These are phyloP conservation scores for Immersiporthe knoxdaviesiana DNA, from an alignment of 2,329 filamentous ascomycete species.

Conservation along the genomic window DNA sequence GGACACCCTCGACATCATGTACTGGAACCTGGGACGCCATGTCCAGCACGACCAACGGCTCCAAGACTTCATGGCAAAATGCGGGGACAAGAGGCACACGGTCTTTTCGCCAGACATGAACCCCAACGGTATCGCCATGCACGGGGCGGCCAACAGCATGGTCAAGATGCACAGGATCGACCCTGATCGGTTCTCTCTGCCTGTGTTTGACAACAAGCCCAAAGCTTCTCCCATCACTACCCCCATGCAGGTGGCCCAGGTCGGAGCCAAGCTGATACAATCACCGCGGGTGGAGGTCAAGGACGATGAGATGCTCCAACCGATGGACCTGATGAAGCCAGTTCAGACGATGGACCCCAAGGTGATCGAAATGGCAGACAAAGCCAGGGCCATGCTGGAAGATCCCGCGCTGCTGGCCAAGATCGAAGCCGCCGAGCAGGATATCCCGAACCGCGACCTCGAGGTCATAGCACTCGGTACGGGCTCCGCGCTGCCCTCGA, in stretches of 20 bases:
- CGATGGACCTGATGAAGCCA: slow-evolving; percentile 52
- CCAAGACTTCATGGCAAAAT: slow-evolving; percentile 68
- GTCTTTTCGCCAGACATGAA: slow-evolving; percentile 75
- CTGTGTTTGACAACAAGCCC: slow-evolving; percentile 62
- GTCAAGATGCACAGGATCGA: slow-evolving; percentile 75
- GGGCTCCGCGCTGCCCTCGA: slow-evolving; percentile 86
- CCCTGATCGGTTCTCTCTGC: slow-evolving; percentile 71
- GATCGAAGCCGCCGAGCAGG: slow-evolving; percentile 58
- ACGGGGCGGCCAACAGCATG: slow-evolving; percentile 67
- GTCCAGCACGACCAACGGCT: slow-evolving; percentile 67
- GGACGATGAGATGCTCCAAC: slow-evolving; percentile 49
- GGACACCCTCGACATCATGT: slow-evolving; percentile 66
- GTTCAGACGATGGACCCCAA: slow-evolving; percentile 43
- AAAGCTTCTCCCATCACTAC: slow-evolving; percentile 25
- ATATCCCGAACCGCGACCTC: slow-evolving; percentile 73
- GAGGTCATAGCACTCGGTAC: slow-evolving; percentile 88
- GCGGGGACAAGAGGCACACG: slow-evolving; percentile 69
- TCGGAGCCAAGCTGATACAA: slow-evolving; percentile 50
- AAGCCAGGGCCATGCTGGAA: slow-evolving; percentile 47
- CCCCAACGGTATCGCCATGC: slow-evolving; percentile 74
- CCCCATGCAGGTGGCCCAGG: slow-evolving; percentile 45
- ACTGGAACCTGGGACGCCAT: slow-evolving; percentile 80
- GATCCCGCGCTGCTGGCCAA: slow-evolving; percentile 50
- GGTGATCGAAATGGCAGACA: slow-evolving; percentile 57
- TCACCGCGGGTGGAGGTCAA: slow-evolving; percentile 52